Base-by-base conservation (phyloP, 2,329 filamentous ascomycete species). In the Dothideomycetes sp. region DNA sequence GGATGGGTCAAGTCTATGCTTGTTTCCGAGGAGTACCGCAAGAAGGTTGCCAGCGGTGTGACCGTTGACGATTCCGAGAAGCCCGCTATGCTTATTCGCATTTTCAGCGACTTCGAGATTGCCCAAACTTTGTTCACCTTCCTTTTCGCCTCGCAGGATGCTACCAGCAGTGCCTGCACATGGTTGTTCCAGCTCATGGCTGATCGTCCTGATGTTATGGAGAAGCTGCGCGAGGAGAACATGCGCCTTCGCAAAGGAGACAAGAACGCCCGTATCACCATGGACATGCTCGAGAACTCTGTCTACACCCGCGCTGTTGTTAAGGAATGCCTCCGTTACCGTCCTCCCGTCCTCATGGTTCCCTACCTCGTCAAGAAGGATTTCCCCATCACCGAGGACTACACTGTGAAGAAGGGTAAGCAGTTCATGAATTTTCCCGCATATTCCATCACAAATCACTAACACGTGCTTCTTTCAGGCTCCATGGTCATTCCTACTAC, bases 161-260 rank as follows among this genome's bases (percentile, higher is more conserved):
- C 91, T 50, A 95, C 91, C 47, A 91, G 83, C 66, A 93, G 85
- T 56, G 89, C 91, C 47, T 79, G 76, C 55, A 95, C 88, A 39
- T 96, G 91, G 87, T 68, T 96, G 49, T 94, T 95, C 73, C 91
- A 98, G 68, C 76, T 86, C 55, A 80, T 86, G 69, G 88, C 91
- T 33, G 86, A 96, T 66, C 82, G 87, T 49, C 89, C 89, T n/a
- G 89, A 96, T 45, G 73, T 93, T 40, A 73, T 96, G 41, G 84
- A 89, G 57, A 85, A 85, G 53, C 76, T 98, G 42, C 84, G 89
- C 32, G 87, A 93, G 57, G 91, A 98, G 70, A 94, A 94, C 65
- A 65, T 89, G 49, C 70, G 72, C 49, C 70, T 81, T 37, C 80
- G 88, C 51, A 80, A 80, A 53, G 86, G 86, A 43, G 76, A 94